Evolutionary conservation across 202 grass and related monocot genomes (phyloP), one percentile per base, ranked within the genome.

Genomic region (Carex arenaria): DNA sequence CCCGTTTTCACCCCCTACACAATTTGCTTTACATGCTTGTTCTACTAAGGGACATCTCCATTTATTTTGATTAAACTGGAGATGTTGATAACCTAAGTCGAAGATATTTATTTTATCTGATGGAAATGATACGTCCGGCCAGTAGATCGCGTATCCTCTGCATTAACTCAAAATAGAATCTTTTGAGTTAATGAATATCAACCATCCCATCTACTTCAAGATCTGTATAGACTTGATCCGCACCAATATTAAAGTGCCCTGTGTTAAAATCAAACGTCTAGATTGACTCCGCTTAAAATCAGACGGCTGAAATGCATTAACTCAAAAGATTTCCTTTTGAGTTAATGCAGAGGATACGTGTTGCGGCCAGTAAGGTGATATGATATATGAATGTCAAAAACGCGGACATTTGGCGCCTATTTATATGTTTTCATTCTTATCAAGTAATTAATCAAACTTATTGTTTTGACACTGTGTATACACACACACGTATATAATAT

Each of bases 361-460:
- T n/a, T n/a, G n/a, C n/a, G n/a, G 36, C 32, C 32, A 23, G 72
- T 76, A 17, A 76, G 51, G 72, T 76, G 72, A 75, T 75, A 75
- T 54, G 72, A 75, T 55, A 76, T 55, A 31, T 34, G 72, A 76
- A 55, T 23, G 49, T 76, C 23, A 55, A 55, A 31, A 56, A 4
- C 23, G 23, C 14, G 47, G 22, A 76, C 23, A 76, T 34, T 55
- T 76, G 51, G 51, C 51, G 14, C 51, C 5, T 56, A 26, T 26
- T 26, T 26, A 56, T 54, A 30, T 49, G 36, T 56, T 76, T 56
- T 76, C 47, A 30, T 15, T 30, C n/a, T 73, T 73, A 30, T 30
- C 20, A 56, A 56, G 23, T 32, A 17, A 49, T 51, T 32, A 17
- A 49, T 51, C 23, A 75, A 55, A 34, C 0, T 7, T 18, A 53